phyloP scores from a whole-genome alignment of 441 rosid species.

The Gossypium laxum region DNA sequence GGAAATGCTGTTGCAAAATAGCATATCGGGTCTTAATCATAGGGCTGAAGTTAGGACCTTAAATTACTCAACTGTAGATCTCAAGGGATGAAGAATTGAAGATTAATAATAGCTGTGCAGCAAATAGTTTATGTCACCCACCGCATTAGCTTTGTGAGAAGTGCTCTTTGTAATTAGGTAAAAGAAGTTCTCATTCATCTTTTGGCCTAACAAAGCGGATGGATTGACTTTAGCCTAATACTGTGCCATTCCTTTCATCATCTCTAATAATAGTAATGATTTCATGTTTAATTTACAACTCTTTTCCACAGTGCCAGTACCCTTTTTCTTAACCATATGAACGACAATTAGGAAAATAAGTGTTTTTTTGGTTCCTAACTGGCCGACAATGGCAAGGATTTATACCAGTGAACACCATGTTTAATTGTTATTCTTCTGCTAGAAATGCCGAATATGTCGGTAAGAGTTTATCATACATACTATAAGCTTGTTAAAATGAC shows the following conservation, averaged over 20 bases:
- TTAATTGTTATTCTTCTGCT: not conserved
- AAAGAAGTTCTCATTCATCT: constrained; percentile 10
- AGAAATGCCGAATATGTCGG: not conserved
- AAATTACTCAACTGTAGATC: not conserved
- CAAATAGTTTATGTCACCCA: not conserved
- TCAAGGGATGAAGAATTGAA: not conserved
- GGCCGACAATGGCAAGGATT: constrained; percentile 1
- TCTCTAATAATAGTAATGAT: not conserved
- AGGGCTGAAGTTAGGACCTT: not conserved
- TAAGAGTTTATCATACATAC: not conserved
- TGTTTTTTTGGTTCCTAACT: not conserved
- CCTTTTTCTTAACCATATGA: not conserved
- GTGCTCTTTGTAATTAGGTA: constrained; percentile 12
- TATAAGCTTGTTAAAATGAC: not conserved
- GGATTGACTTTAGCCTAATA: not conserved
- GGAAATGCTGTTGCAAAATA: not conserved
- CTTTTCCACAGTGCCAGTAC: not conserved
- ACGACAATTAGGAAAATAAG: not conserved
- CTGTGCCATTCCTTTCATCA: not conserved
- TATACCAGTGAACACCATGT: not conserved
- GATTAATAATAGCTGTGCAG: not conserved
- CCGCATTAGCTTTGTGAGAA: not conserved
- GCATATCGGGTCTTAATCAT: not conserved
- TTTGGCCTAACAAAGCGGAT: constrained; percentile 18
- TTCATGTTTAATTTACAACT: not conserved